Evolutionary conservation across 257 asterid species (phyloP).

Genomic region (Solanum piurae): DNA sequence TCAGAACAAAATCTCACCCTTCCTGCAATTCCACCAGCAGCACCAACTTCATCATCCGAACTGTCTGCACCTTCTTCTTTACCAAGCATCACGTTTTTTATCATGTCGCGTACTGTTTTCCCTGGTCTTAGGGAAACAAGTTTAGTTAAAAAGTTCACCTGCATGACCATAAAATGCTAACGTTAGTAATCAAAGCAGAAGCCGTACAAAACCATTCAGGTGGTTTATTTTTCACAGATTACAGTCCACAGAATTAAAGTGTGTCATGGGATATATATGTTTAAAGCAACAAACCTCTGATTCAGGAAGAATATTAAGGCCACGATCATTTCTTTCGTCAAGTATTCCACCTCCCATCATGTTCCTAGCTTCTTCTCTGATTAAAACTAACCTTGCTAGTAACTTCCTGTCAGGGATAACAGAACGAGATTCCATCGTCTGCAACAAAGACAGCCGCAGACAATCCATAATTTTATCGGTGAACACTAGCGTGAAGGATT

Average conservation of each 20-base stretch:
- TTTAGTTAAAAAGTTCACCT: conserved; percentile 84
- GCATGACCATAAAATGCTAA: conserved; percentile 14
- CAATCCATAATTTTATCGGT: not conserved
- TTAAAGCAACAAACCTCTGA: conserved; percentile 53
- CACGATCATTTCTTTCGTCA: conserved; percentile 92
- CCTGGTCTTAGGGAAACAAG: conserved; percentile 87
- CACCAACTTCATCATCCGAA: conserved; percentile 25
- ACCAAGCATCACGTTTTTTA: conserved; percentile 84
- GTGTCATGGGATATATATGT: not conserved
- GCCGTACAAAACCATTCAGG: not conserved
- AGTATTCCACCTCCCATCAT: conserved; percentile 99
- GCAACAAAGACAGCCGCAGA: conserved; percentile 12
- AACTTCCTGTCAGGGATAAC: conserved; percentile 79
- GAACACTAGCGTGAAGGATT: not conserved
- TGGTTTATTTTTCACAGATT: not conserved
- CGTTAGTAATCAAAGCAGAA: conserved; percentile 5
- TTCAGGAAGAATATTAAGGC: conserved; percentile 80
- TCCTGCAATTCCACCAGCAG: conserved; percentile 53
- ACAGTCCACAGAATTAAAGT: not conserved
- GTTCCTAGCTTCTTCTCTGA: conserved; percentile 95
- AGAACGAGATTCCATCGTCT: conserved; percentile 91
- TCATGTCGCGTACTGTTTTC: conserved; percentile 67
- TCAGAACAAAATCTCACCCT: conserved; percentile 38
- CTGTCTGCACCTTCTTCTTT: conserved; percentile 68
- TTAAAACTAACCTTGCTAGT: conserved; percentile 88